Evolutionary conservation across 495 filamentous ascomycete species (phyloP), one percentile per base, ranked within the genome.

Genomic region (Tuber magnatum): DNA sequence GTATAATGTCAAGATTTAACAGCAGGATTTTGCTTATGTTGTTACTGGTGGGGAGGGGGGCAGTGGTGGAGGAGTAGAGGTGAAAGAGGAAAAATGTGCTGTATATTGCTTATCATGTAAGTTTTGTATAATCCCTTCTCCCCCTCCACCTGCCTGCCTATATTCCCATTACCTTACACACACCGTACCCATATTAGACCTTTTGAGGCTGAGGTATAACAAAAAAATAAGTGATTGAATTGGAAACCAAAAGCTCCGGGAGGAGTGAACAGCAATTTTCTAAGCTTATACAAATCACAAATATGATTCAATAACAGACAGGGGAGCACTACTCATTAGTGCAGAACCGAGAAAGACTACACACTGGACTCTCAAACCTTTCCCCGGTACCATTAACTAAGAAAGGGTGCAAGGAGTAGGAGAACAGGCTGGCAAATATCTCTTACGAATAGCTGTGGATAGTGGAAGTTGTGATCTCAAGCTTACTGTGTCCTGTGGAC

Each of bases 241-340:
- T 61, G 51, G 32, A 61, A 61, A n/a, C 3, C 40, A 61, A n/a
- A 56, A 56, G 24, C 43, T 61, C 80, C 79, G 56, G 56, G 28
- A 65, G 14, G 28, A 35, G 35, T 65, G 32, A 65, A 65, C 32
- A 61, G 16, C n/a, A 65, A 65, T 65, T 65, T 65, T 65, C 24
- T 61, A 71, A 46, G 24, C n/a, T 73, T 43, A 56, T 76, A 74
- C 41, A 76, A 56, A 42, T 61, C 51, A 61, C 39, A 32, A 41
- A 72, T 72, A 72, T 69, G 48, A 20, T 71, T 70, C 68, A 9
- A 70, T 71, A 40, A 70, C 81, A 90, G 88, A 84, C 82, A 71
- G 93, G 89, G 84, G 89, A 93, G 80, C 92, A 94, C 81, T 94
- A 92, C 82, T 92, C 90, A 4, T 92, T 91, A 1, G 88, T 93